Evolutionary conservation across 305 asterid species (phyloP).

Genomic region (Fraxinus floribunda): DNA sequence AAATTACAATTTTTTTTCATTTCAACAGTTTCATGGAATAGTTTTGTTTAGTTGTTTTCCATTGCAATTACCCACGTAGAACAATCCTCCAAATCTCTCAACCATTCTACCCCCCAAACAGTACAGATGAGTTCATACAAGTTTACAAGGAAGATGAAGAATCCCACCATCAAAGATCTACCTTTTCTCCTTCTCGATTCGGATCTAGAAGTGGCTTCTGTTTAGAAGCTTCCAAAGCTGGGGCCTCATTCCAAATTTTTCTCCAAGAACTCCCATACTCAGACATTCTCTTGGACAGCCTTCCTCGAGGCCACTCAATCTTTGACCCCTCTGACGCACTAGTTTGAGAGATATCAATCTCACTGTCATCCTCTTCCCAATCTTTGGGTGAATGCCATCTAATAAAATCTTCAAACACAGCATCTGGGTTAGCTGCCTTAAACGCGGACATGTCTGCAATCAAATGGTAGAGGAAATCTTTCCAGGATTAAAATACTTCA

Average conservation of each 20-base stretch:
- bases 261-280: slow-evolving; percentile 87
- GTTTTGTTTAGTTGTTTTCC: background rate
- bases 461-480: slow-evolving; percentile 26
- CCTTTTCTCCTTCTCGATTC: slow-evolving; percentile 98
- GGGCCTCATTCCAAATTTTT: slow-evolving; percentile 81
- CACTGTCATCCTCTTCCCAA: slow-evolving; percentile 65
- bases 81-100: background rate
- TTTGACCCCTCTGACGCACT: slow-evolving; percentile 26
- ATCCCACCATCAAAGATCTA: slow-evolving; percentile 20
- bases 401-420: slow-evolving; percentile 94
- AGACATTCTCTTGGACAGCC: slow-evolving; percentile 91
- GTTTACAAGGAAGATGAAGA: background rate
- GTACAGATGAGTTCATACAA: background rate
- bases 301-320: slow-evolving; percentile 80
- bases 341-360: slow-evolving; percentile 37
- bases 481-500: background rate
- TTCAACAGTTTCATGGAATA: background rate
- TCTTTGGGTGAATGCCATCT: slow-evolving; percentile 99
- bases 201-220: slow-evolving; percentile 95
- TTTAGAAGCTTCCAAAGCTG: slow-evolving; percentile 65
- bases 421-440: slow-evolving; percentile 93
- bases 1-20: background rate
- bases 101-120: background rate
- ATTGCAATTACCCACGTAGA: background rate
- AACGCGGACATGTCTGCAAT: slow-evolving; percentile 90